Conservation (phyloP, 2,329 filamentous ascomycete genomes). For the Aspergillus luchuensis region DNA sequence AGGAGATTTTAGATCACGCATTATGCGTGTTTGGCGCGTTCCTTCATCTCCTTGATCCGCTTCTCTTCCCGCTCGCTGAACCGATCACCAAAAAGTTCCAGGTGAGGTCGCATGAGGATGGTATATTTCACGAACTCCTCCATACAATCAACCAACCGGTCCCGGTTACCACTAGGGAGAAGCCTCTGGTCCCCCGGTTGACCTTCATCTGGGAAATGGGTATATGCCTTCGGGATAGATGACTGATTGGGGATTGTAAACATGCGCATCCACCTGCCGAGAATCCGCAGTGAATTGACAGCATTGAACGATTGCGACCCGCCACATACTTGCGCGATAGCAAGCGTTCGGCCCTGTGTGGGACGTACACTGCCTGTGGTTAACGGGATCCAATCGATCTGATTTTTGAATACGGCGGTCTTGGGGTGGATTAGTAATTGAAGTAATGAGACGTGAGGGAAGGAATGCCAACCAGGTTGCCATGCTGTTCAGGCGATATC, state of each 20-base stretch:
- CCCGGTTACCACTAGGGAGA: conserved; percentile 58
- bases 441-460: neutral
- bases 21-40: no score
- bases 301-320: conserved; percentile 69
- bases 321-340: conserved; percentile 64
- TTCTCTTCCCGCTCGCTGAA: conserved; percentile 59
- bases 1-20: no score
- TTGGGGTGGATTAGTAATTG: conserved; percentile 23
- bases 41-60: neutral
- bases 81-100: conserved; percentile 63
- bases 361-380: conserved; percentile 63
- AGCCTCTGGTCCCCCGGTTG: conserved; percentile 53
- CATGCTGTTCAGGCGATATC: conserved; percentile 68
- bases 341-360: conserved; percentile 66
- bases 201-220: conserved; percentile 59
- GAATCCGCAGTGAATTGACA: conserved; percentile 64
- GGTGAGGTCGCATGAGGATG: conserved; percentile 63
- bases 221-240: conserved; percentile 65
- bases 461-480: conserved; percentile 55
- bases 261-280: conserved; percentile 72
- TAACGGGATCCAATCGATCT: conserved; percentile 71
- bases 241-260: conserved; percentile 68
- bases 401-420: conserved; percentile 69
- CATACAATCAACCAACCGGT: conserved; percentile 66
- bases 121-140: conserved; percentile 72